Percentiles rank a stretch among this genome's conserved stretches.
Evolutionary conservation across 805 yeast species (phyloP).

Genomic region (Ascoidea asiatica): DNA sequence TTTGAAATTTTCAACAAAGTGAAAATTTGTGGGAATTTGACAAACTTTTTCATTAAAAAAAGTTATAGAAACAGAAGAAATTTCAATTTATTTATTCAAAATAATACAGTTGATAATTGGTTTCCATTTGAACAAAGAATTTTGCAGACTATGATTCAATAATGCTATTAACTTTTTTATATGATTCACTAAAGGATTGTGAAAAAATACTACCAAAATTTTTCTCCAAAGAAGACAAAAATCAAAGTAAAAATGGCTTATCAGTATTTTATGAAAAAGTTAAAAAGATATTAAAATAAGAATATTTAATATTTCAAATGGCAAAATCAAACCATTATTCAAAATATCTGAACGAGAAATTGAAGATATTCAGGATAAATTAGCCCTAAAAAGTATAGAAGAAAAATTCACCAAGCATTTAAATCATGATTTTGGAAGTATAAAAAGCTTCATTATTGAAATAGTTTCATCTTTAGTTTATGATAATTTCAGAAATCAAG

Average conservation of each 20-base stretch:
- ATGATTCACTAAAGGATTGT: neutral
- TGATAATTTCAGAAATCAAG: slow-evolving; percentile 46
- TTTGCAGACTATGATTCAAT: slow-evolving; percentile 2
- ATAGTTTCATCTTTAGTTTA: slow-evolving; percentile 45
- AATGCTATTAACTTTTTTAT: slow-evolving; percentile 3
- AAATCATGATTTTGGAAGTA: slow-evolving; percentile 12
- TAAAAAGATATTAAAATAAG: slow-evolving; percentile 20
- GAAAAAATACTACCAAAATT: no score
- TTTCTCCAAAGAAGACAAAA: no score
- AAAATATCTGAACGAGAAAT: slow-evolving; percentile 2
- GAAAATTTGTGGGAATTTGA: slow-evolving; percentile 20
- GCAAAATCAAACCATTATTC: slow-evolving; percentile 19
- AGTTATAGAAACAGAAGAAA: neutral
- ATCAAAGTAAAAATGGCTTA: neutral
- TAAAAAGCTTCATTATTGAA: slow-evolving; percentile 53
- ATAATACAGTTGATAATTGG: slow-evolving; percentile 19
- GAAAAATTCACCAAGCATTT: slow-evolving; percentile 11
- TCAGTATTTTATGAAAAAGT: neutral
- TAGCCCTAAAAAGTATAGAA: slow-evolving; percentile 16
- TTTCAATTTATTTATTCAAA: slow-evolving; percentile 13
- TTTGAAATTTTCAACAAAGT: slow-evolving; percentile 15
- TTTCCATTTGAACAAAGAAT: neutral
- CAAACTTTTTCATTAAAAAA: slow-evolving; percentile 13
- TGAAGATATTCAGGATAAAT: neutral
- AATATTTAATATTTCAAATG: slow-evolving; percentile 27